Evolutionary conservation across 257 asterid genomes (phyloP).

Genomic region (Paraleonurus japonicus): DNA sequence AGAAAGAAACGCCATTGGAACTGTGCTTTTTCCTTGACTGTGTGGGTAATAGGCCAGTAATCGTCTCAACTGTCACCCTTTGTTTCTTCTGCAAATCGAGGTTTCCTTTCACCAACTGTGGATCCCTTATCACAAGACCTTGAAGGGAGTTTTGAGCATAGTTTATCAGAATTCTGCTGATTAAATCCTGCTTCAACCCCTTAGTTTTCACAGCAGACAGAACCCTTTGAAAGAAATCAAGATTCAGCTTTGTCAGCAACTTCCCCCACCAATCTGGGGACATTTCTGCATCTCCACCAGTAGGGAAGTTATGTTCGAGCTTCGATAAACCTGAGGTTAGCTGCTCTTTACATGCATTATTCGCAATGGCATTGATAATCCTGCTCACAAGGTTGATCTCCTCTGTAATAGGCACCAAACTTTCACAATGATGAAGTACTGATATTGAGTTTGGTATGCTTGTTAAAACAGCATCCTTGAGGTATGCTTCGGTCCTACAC

Average conservation of each 20-base stretch:
- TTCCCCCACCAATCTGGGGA: slow-evolving; percentile 91
- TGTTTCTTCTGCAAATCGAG: slow-evolving; percentile 65
- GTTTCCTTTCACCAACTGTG: slow-evolving; percentile 50
- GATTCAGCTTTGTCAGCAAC: slow-evolving; percentile 52
- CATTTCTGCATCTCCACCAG: slow-evolving; percentile 52
- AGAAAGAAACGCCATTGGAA: slow-evolving; percentile 90
- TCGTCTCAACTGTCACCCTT: slow-evolving; percentile 61
- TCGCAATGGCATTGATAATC: slow-evolving; percentile 63
- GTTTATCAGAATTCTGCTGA: slow-evolving; percentile 68
- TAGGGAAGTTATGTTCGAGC: slow-evolving; percentile 59
- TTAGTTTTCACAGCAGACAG: slow-evolving; percentile 66
- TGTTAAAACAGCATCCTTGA: slow-evolving; percentile 57
- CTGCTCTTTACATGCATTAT: slow-evolving; percentile 86
- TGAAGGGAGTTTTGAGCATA: slow-evolving; percentile 80
- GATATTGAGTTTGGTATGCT: slow-evolving; percentile 63
- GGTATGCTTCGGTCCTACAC: slow-evolving; percentile 52
- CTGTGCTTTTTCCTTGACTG: slow-evolving; percentile 82
- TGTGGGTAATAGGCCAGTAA: slow-evolving; percentile 61
- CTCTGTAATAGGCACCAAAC: slow-evolving; percentile 58
- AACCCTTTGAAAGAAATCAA: slow-evolving; percentile 77
- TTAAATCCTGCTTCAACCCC: slow-evolving; percentile 83
- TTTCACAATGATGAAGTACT: slow-evolving; percentile 74
- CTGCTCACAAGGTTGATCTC: slow-evolving; percentile 58
- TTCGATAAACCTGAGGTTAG: slow-evolving; percentile 79
- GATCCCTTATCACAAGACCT: slow-evolving; percentile 52